A percentile compares a stretch with the other conserved stretches of the same genome.
Conservation (phyloP, 2,329 filamentous ascomycete genomes). For the Mycocentrospora acerina region DNA sequence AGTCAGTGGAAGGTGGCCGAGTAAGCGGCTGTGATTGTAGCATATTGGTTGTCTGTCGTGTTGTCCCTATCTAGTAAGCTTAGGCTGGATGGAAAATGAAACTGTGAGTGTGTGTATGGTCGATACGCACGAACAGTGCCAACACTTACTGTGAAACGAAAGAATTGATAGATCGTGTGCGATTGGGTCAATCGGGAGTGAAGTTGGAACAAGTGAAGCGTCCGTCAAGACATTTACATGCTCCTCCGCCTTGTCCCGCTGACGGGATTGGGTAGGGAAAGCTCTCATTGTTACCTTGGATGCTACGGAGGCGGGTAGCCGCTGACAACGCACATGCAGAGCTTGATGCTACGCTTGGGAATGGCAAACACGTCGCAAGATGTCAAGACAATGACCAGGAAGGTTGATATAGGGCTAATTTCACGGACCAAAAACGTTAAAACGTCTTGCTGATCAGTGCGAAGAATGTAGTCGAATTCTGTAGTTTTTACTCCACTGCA, state of each 20-base stretch:
- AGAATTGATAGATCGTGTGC: constrained; percentile 19
- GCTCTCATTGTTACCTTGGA: constrained; percentile 33
- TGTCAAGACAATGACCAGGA: constrained; percentile 8
- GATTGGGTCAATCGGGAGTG: constrained; percentile 16
- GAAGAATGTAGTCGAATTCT: too few relatives aligned
- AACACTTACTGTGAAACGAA: constrained; percentile 33
- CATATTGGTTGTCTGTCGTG: constrained; percentile 31
- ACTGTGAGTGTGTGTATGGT: constrained; percentile 17
- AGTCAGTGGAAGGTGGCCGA: constrained; percentile 21
- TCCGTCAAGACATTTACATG: constrained; percentile 33
- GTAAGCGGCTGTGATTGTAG: constrained; percentile 31
- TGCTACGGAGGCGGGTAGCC: constrained; percentile 24
- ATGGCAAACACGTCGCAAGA: constrained; percentile 25
- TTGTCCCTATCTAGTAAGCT: constrained; percentile 25
- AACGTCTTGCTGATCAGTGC: too few relatives aligned
- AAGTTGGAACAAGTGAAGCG: constrained; percentile 35
- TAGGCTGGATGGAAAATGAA: constrained; percentile 3
- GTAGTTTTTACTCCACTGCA: too few relatives aligned
- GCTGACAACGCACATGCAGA: constrained; percentile 37
- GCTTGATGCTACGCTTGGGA: constrained; percentile 25
- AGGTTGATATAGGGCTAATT: constrained; percentile 8
- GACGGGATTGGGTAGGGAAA: constrained; percentile 23
- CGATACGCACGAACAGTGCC: constrained; percentile 24
- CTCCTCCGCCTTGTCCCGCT: constrained; percentile 18
- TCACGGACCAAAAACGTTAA: constrained; percentile 3